These are phyloP conservation scores for Cymbidium sinense DNA, from an alignment of 106 monocot species.

Conservation along the genomic window DNA sequence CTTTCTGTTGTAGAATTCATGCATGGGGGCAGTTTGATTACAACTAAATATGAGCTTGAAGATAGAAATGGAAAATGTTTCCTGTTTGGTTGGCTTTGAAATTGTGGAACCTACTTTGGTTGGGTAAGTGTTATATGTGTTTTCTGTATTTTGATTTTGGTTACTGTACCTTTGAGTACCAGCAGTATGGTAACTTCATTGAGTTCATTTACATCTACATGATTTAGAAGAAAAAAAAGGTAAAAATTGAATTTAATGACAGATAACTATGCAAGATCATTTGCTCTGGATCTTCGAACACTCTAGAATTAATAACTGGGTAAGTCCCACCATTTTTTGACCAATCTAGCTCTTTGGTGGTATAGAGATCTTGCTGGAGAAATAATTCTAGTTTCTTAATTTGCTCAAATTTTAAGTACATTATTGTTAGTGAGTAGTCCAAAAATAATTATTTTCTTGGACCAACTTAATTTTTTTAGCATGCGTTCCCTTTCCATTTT, in stretches of 20 bases:
- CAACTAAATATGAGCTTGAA: background rate
- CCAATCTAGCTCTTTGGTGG: background rate
- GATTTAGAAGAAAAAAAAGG: background rate
- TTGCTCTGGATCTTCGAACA: background rate
- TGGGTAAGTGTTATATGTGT: background rate
- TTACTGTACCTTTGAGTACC: no score
- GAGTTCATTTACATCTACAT: background rate
- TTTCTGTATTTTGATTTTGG: background rate
- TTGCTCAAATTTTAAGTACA: background rate
- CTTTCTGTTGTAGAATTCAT: background rate
- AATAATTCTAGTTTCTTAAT: background rate
- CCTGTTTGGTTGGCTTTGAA: background rate
- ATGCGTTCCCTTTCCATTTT: background rate
- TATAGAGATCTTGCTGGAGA: background rate
- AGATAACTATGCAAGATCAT: background rate
- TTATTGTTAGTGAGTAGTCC: background rate
- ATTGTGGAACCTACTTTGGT: background rate
- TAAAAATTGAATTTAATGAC: background rate
- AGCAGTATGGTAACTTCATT: no score
- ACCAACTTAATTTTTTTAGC: background rate
- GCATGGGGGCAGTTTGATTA: background rate
- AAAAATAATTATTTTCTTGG: background rate
- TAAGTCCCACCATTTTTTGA: background rate
- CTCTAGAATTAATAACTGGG: background rate
- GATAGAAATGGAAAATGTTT: background rate